Evolutionary conservation across 164 flowering plant species (phyloP), one percentile per base, ranked within the genome.

Genomic region (Nelumbo lutea): DNA sequence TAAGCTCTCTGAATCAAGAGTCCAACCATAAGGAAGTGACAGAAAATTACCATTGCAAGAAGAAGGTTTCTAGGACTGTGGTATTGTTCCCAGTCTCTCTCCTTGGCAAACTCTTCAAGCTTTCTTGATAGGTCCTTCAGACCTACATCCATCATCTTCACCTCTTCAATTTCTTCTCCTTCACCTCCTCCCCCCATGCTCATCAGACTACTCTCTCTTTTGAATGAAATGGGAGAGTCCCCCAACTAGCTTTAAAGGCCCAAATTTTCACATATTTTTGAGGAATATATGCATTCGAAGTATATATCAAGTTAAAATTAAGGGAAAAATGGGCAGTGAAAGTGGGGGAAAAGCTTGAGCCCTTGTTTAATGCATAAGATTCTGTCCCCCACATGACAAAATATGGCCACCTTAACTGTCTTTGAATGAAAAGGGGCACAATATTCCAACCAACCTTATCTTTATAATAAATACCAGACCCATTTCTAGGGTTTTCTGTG

Each of bases 21-120:
- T 27, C 0, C 27, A 27, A 27, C 27, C 27, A 27, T 27, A 0
- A 27, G 27, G 27, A 27, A 27, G 27, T 27, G 57, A 53, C 3
- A 11, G 66, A 42, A 61, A 42, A 38, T 81, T 83, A 86, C 92
- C 93, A 86, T 81, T 2, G 93, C 93, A 77, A 88, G 86, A 51
- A 88, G 90, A 9, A 88, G 81, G 78, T 88, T 88, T 53, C 93
- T 83, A 2, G 90, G 93, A 70, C 83, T 88, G 57, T 88, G 90
- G 68, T 79, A 84, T 74, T 81, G 76, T 44, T 86, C 93, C 93
- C 90, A 88, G 56, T 85, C 82, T 77, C 93, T 82, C n/a, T 75
- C 85, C 73, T 78, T 85, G 2, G 88, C 87, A 72, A 86, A 88
- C 42, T 88, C 90, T 65, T 84, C 87, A 50, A 84, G 91, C 72